phyloP scores from a whole-genome alignment of 768 basidiomycete genomes.

The Agaricus sinodeliciosus region DNA sequence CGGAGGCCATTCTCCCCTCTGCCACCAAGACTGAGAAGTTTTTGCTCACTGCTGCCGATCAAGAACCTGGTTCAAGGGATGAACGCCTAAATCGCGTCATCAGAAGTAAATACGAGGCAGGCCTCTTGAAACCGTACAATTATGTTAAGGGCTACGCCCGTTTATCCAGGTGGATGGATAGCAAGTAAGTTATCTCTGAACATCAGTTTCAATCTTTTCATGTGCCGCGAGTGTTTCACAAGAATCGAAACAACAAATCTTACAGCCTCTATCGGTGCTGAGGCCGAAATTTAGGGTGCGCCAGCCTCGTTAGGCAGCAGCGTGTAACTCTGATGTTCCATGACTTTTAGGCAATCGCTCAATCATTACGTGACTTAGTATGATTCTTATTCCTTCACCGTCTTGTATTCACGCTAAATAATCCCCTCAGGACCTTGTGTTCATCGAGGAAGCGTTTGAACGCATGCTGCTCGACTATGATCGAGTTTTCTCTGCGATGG shows the following conservation, averaged over 20 bases:
- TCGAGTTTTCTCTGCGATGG: constrained; percentile 91
- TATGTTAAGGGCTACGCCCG: constrained; percentile 95
- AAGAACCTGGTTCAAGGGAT: constrained; percentile 84
- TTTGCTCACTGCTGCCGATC: constrained; percentile 90
- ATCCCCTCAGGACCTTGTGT: constrained; percentile 71
- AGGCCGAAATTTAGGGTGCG: constrained; percentile 80
- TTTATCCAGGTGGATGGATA: constrained; percentile 91
- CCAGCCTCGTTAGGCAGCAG: constrained; percentile 5
- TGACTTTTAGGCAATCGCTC: constrained; percentile 58
- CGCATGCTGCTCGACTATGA: constrained; percentile 93
- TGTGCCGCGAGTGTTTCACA: constrained; percentile 62
- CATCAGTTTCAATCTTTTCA: constrained; percentile 2
- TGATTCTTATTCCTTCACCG: constrained; percentile 16
- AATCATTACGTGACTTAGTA: constrained; percentile 78
- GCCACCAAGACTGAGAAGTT: constrained; percentile 84
- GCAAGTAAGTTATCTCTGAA: constrained; percentile 49
- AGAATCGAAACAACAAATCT: constrained; percentile 86
- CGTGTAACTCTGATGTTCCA: background rate
- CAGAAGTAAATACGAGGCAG: constrained; percentile 94
- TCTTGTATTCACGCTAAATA: constrained; percentile 1
- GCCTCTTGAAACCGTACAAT: constrained; percentile 90
- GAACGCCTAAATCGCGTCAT: constrained; percentile 90
- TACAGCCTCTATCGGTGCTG: constrained; percentile 81
- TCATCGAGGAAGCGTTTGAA: constrained; percentile 98
- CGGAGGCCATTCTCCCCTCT: constrained; percentile 54